A percentile compares a stretch with the other conserved stretches of the same genome.
Conservation (phyloP, 148 eudicot genomes). For the Heliosperma pusillum region DNA sequence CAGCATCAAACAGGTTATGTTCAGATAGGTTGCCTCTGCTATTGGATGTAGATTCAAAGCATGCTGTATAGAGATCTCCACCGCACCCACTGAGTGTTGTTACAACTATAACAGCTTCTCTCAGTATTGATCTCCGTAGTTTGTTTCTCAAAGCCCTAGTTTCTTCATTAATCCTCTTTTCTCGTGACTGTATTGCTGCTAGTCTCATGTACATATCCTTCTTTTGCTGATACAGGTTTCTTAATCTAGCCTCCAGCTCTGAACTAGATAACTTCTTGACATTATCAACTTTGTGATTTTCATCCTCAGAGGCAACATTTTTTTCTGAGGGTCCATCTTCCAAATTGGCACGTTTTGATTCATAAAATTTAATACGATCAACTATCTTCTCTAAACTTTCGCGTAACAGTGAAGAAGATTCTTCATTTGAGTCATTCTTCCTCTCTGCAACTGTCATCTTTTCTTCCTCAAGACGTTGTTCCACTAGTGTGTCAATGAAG, state of each 20-base stretch:
- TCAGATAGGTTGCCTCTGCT: slow-evolving; percentile 59
- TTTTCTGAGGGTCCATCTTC: slow-evolving; percentile 49
- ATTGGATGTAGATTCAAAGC: slow-evolving; percentile 63
- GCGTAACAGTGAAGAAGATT: slow-evolving; percentile 54
- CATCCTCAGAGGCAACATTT: slow-evolving; percentile 38
- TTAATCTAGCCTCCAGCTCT: slow-evolving; percentile 67
- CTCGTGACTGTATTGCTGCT: slow-evolving; percentile 69
- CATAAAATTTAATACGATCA: slow-evolving; percentile 72
- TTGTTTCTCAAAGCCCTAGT: slow-evolving; percentile 63
- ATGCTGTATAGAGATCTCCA: slow-evolving; percentile 87
- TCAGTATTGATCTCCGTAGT: slow-evolving; percentile 65
- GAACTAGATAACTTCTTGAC: slow-evolving; percentile 53
- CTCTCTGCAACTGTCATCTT: slow-evolving; percentile 37
- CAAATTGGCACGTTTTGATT: slow-evolving; percentile 81
- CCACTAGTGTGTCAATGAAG: slow-evolving; percentile 93
- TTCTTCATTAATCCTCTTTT: slow-evolving; percentile 80
- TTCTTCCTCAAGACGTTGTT: slow-evolving; percentile 68
- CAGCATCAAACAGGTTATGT: slow-evolving; percentile 83
- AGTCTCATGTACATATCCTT: slow-evolving; percentile 68
- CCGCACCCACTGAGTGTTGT: slow-evolving; percentile 98
- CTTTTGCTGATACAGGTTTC: slow-evolving; percentile 67
- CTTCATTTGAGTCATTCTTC: slow-evolving; percentile 37
- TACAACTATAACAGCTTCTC: slow-evolving; percentile 94
- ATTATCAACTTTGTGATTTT: slow-evolving; percentile 38
- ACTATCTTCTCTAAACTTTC: slow-evolving; percentile 77